Conservation (phyloP, 306 rosid species). For the Prunus mume region DNA sequence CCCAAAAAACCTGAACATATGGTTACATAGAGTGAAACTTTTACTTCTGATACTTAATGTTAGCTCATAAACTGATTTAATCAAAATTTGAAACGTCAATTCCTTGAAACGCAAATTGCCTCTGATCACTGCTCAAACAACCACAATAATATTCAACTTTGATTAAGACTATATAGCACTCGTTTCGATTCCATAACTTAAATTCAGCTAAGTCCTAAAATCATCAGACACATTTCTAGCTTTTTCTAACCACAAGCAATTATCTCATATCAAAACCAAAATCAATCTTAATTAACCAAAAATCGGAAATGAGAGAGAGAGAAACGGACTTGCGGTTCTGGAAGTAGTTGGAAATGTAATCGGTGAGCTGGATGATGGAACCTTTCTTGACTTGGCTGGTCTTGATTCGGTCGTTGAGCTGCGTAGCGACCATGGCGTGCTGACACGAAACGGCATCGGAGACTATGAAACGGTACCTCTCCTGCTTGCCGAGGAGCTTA, state of each 20-base stretch:
- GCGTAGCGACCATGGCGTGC: constrained; percentile 79
- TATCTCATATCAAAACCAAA: neutral
- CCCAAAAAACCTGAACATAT: neutral
- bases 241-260: neutral
- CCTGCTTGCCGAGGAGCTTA: constrained; percentile 50
- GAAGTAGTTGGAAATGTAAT: constrained; percentile 60
- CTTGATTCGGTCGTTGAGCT: constrained; percentile 62
- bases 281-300: neutral
- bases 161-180: neutral
- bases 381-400: constrained; percentile 61
- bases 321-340: constrained; percentile 70
- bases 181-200: neutral
- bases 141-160: neutral
- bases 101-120: neutral
- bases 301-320: neutral
- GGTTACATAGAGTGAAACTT: neutral
- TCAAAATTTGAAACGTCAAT: neutral
- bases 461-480: constrained; percentile 66
- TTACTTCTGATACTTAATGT: neutral
- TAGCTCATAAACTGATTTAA: neutral
- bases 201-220: neutral
- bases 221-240: neutral
- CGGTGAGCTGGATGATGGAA: constrained; percentile 82
- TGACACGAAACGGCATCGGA: constrained; percentile 69
- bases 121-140: neutral